Conservation (phyloP, 805 yeast species). For the Saturnispora zaruensis region DNA sequence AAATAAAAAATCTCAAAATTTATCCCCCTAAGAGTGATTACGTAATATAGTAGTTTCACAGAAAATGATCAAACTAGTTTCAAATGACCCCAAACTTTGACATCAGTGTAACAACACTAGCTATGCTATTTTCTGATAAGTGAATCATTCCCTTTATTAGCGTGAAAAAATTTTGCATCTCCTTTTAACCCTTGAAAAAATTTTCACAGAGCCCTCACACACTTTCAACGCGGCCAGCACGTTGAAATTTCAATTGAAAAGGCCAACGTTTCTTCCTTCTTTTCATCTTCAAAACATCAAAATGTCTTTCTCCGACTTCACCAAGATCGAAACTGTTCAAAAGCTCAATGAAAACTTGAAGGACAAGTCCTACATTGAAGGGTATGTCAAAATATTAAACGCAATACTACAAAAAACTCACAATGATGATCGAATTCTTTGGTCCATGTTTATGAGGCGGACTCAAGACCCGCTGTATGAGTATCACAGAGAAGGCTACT, state of each 20-base stretch:
- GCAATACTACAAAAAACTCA: neutral
- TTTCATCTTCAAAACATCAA: slow-evolving; percentile 6
- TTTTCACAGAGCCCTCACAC: neutral
- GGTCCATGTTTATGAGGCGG: slow-evolving; percentile 99
- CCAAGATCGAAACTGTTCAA: slow-evolving; percentile 64
- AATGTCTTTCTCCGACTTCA: slow-evolving; percentile 76
- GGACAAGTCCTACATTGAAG: slow-evolving; percentile 91
- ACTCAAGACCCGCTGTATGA: slow-evolving; percentile 91
- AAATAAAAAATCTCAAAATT: too few species aligned
- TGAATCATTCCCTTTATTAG: too few species aligned
- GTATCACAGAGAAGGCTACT: slow-evolving; percentile 47
- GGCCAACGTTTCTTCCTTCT: neutral
- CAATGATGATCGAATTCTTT: slow-evolving; percentile 62
- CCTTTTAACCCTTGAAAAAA: neutral
- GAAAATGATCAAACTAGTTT: too few species aligned
- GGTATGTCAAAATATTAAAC: slow-evolving; percentile 50
- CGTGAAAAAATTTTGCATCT: neutral
- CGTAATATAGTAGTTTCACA: neutral
- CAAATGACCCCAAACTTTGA: too few species aligned
- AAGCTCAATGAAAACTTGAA: slow-evolving; percentile 79
- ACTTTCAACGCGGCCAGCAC: neutral
- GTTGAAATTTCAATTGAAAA: slow-evolving; percentile 4
- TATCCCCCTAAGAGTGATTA: neutral
- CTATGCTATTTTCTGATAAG: too few species aligned
- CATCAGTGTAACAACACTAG: too few species aligned